Evolutionary conservation across 305 asterid species (phyloP).

Genomic region (Plantago coronopus): DNA sequence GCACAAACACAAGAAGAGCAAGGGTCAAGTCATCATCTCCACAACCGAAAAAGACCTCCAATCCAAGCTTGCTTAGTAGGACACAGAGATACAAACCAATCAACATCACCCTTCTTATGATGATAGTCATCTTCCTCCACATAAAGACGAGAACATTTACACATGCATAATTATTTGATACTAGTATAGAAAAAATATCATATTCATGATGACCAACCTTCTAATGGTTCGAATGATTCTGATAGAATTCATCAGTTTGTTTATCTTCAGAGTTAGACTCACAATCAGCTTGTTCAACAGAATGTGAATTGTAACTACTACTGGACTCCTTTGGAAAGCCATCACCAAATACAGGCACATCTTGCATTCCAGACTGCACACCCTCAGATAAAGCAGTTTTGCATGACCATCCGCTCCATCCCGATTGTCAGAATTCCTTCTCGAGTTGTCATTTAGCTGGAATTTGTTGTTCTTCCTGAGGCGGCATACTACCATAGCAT

Average conservation of each 20-base stretch:
- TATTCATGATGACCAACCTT: slow-evolving; percentile 29
- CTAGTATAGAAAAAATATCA: not conserved
- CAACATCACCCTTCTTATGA: no score
- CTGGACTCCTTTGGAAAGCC: slow-evolving; percentile 49
- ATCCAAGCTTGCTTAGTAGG: no score
- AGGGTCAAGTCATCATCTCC: no score
- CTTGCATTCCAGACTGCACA: slow-evolving; percentile 34
- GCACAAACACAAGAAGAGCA: no score
- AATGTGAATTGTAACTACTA: slow-evolving; percentile 52
- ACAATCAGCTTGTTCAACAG: slow-evolving; percentile 44
- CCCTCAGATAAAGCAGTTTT: slow-evolving; percentile 27
- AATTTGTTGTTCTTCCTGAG: slow-evolving; percentile 67
- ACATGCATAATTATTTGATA: no score
- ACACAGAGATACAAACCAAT: no score
- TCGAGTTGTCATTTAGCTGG: slow-evolving; percentile 36
- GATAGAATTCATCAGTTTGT: slow-evolving; percentile 29
- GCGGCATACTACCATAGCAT: slow-evolving; percentile 74
- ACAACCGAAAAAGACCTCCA: no score
- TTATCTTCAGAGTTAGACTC: slow-evolving; percentile 42
- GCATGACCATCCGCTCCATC: slow-evolving; percentile 22
- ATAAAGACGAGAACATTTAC: no score
- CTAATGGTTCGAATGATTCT: slow-evolving; percentile 26
- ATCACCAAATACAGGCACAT: slow-evolving; percentile 31
- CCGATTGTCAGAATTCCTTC: slow-evolving; percentile 22
- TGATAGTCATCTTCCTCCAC: no score